phyloP scores from a whole-genome alignment of 441 rosid genomes.

The Gossypium davidsonii region DNA sequence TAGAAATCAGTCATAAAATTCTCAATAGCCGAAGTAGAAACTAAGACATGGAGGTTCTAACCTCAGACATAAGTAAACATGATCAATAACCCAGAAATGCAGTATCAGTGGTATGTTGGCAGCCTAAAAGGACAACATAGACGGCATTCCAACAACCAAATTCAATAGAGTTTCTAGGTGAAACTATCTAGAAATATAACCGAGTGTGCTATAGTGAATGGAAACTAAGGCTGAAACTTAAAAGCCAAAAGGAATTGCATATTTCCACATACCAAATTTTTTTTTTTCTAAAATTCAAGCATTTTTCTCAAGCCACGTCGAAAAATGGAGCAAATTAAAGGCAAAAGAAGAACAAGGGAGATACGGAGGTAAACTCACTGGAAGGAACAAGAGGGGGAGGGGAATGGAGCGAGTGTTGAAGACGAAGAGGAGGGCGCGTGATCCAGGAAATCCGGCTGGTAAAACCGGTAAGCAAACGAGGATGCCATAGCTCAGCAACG shows the following conservation, averaged over 20 bases:
- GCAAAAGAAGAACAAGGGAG: neutral
- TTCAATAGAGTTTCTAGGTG: neutral
- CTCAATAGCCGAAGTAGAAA: neutral
- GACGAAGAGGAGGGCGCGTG: slow-evolving; percentile 25
- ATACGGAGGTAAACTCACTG: slow-evolving; percentile 36
- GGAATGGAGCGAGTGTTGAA: slow-evolving; percentile 28
- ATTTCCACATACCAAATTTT: neutral
- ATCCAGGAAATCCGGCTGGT: slow-evolving; percentile 41
- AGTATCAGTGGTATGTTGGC: neutral
- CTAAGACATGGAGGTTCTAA: neutral
- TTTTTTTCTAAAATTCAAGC: neutral
- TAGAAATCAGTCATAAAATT: neutral
- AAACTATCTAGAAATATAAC: neutral
- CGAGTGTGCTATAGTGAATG: neutral
- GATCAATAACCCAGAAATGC: neutral
- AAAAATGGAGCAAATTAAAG: neutral
- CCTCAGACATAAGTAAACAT: neutral
- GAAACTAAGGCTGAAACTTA: neutral
- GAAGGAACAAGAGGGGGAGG: slow-evolving; percentile 50
- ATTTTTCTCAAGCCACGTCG: neutral
- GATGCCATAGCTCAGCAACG: slow-evolving; percentile 82
- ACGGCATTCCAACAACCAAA: slow-evolving; percentile 6
- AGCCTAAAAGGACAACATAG: neutral
- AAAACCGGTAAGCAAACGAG: slow-evolving; percentile 47
- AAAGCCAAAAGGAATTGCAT: neutral